phyloP scores from a whole-genome alignment of 306 rosid species.

The Lathyrus tuberosus region DNA sequence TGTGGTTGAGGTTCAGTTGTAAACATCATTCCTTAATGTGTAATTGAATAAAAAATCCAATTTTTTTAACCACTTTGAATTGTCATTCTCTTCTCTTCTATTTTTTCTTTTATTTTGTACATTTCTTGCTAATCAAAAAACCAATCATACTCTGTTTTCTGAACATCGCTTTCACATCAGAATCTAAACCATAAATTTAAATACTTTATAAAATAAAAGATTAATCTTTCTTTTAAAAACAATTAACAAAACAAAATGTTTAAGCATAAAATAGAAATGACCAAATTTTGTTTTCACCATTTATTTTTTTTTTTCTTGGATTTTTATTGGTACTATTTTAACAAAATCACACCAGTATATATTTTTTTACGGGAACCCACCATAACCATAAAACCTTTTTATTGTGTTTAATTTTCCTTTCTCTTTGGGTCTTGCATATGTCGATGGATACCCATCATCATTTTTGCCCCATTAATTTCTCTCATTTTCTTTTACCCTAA shows the following conservation, averaged over 20 bases:
- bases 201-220: no score
- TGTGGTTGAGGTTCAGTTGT: no score
- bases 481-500: constrained; percentile 50
- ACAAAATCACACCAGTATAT: constrained; percentile 19
- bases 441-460: constrained; percentile 32
- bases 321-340: constrained; percentile 3
- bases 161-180: no score
- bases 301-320: constrained; percentile 3
- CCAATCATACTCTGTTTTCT: no score
- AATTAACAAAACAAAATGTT: not conserved
- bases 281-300: constrained; percentile 5
- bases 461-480: constrained; percentile 30
- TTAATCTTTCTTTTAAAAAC: not conserved
- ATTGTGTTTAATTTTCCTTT: no score
- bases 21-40: no score
- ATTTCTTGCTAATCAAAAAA: no score
- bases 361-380: not conserved
- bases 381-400: not conserved
- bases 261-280: not conserved
- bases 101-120: no score
- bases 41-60: no score
- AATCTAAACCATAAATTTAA: no score
- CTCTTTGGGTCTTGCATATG: constrained; percentile 12
- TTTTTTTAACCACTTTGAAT: no score
- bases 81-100: no score